phyloP scores from a whole-genome alignment of 2,329 filamentous ascomycete genomes.

The Daldinia eschscholtzii region DNA sequence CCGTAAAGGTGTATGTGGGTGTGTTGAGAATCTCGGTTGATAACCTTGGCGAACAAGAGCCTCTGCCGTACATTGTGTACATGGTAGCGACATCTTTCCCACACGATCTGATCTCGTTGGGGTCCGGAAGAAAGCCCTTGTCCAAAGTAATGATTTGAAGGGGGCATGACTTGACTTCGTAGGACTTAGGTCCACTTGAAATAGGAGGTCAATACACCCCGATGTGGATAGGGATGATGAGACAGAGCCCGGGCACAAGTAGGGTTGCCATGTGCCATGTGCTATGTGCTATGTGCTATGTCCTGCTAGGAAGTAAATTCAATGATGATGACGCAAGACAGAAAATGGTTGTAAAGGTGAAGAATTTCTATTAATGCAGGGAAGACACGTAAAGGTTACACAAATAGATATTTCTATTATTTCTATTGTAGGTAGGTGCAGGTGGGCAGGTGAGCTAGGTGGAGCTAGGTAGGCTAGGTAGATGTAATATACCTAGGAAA shows the following conservation, averaged over 20 bases:
- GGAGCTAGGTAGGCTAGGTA: too few relatives aligned
- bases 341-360: constrained; percentile 19
- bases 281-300: constrained; percentile 19
- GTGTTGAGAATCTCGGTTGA: constrained; percentile 47
- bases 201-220: constrained; percentile 21
- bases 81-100: constrained; percentile 34
- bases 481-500: not conserved
- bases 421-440: constrained; percentile 5
- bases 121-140: constrained; percentile 29
- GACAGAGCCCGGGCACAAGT: not conserved
- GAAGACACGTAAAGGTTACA: constrained; percentile 9
- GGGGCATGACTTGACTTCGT: constrained; percentile 12
- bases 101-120: constrained; percentile 37
- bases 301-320: constrained; percentile 13
- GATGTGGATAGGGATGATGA: constrained; percentile 9
- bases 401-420: constrained; percentile 5
- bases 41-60: constrained; percentile 44
- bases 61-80: constrained; percentile 29
- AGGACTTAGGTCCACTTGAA: constrained; percentile 18
- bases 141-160: constrained; percentile 22
- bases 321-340: constrained; percentile 26
- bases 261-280: constrained; percentile 24
- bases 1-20: constrained; percentile 17
- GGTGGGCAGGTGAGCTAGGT: not conserved
- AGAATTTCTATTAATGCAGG: constrained; percentile 8